Base-by-base conservation (phyloP, 768 basidiomycete species). In the Solioccasus polychromus region DNA sequence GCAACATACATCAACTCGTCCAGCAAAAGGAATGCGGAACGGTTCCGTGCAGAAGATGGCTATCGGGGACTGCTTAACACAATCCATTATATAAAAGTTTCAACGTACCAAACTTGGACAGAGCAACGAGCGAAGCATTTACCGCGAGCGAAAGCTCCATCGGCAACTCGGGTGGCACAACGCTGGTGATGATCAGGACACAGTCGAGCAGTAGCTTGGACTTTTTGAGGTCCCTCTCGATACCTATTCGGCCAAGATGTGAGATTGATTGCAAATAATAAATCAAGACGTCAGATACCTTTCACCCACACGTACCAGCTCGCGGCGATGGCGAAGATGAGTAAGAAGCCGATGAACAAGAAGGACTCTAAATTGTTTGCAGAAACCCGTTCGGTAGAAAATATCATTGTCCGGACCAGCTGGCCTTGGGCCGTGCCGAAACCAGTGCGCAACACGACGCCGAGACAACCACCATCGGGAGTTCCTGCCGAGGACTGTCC, bases 1-100 rank as follows among this genome's bases (percentile, higher is more conserved):
- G 68, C 96, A 98, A 68, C 96, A 99, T 14, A 98, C 87, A 56
- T 99, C 96, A 3, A 98, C 93, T 18, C 92, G 80, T 5, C 96
- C 96, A 5, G 96, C 96, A 50, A 74, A 89, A 0, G 96, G 94
- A 50, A 98, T 99, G 18, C 96, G 82, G 81, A 99, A 98, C 1
- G 96, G 96, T 59, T 99, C 96, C 15, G 96, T 99, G 63, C 96
- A 98, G 71, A 94, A 99, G 48, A 98, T 99, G 7, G 95, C 95
- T 96, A 10, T 51, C 14, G 48, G n/a, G n/a, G n/a, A 42, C 19
- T 8, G 19, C 41, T 53, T 30, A 56, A 45, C 12, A 12, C 1
- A 1, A 29, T 18, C 39, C 28, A 3, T 0, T 32, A 19, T 31
- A 14, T 3, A 34, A 37, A 30, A 14, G 14, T 8, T 26, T 17